Base-by-base conservation (phyloP, 495 filamentous ascomycete species). In the Tuber indicum region DNA sequence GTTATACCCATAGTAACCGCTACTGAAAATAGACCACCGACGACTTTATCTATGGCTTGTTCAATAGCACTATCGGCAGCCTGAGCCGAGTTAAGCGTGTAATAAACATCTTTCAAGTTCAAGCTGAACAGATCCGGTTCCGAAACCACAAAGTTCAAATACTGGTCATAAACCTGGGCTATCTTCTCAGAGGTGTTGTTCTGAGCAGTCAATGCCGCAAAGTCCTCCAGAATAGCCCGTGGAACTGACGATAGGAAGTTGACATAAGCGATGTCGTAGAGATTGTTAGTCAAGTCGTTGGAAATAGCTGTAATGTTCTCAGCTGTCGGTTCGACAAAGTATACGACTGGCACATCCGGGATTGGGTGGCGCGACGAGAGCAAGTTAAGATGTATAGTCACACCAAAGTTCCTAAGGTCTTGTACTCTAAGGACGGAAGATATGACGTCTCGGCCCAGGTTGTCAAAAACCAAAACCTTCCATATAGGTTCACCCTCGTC, bases 161-260 rank as follows among this genome's bases (percentile, higher is more conserved):
- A 98, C 83, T 99, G 96, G 83, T 99, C 96, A 81, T 91, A 99
- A 47, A 99, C 90, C 81, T 97, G 94, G 23, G 94, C 90, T 73
- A 99, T 92, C 78, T 91, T 90, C 79, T 98, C 95, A 3, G 94
- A 89, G 4, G 94, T 96, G 19, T 91, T 92, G 32, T 92, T 90
- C 36, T 91, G 85, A 2, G 93, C 96, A 49, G 96, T 95, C 83
- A 96, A 90, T 26, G 91, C 88, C 12, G 94, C 96, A 83, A 98
- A 98, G 78, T 98, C 95, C 87, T 99, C 96, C 73, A 99, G 90
- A 41, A 99, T 87, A 21, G 94, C 92, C 72, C 96, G 89, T 2
- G 96, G 93, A 78, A 99, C 92, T 46, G 96, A 98, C 71, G 93
- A 94, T 43, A 99, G 89, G 84, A 98, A 98, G 86, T 99, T 99